Percentiles rank a stretch among this genome's conserved stretches.
These are phyloP conservation scores for Lecanosticta acicola DNA, from an alignment of 2,329 filamentous ascomycete genomes.

Conservation along the genomic window DNA sequence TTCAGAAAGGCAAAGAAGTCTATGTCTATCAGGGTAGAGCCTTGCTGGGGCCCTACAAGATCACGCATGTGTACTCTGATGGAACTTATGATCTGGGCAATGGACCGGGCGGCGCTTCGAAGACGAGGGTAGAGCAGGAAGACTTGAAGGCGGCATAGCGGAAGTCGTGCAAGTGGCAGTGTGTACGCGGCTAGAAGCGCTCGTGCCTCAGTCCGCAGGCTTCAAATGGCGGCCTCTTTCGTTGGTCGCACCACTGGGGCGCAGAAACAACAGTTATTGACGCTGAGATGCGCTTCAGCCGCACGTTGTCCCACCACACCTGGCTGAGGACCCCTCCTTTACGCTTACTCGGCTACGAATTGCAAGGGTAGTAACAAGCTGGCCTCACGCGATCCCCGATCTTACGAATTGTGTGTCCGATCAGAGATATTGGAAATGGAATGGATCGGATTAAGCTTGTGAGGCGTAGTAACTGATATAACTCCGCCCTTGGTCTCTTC, in stretches of 20 bases:
- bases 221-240: too few relatives aligned
- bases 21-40: background rate
- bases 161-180: background rate
- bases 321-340: background rate
- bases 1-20: background rate
- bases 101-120: background rate
- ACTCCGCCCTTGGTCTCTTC: background rate
- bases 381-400: background rate
- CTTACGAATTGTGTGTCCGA: too few relatives aligned
- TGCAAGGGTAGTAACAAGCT: background rate
- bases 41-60: background rate
- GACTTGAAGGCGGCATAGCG: background rate
- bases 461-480: background rate
- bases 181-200: background rate
- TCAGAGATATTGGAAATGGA: too few relatives aligned
- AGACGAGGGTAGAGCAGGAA: background rate
- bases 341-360: background rate
- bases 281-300: background rate
- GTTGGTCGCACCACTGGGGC: background rate
- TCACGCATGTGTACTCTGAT: background rate
- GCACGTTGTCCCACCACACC: background rate
- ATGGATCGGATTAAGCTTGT: too few relatives aligned
- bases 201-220: too few relatives aligned
- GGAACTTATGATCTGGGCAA: background rate
- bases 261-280: background rate